Evolutionary conservation across 2,329 filamentous ascomycete genomes (phyloP).

Genomic region (Penicillium olsonii): DNA sequence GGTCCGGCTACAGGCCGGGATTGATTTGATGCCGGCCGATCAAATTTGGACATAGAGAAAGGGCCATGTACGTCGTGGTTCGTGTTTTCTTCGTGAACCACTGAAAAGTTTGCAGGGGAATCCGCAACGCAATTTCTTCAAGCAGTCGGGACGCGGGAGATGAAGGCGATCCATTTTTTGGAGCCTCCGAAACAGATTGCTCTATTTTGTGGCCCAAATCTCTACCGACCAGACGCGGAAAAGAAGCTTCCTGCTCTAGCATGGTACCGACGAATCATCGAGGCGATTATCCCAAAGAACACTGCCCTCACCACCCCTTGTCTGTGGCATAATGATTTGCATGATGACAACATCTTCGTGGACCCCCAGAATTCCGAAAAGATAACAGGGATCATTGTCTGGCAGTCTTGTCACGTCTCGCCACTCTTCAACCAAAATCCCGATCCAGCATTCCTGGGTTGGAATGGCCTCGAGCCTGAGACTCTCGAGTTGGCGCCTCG

Average conservation of each 20-base stretch:
- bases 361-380: conserved; percentile 28
- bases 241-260: conserved; percentile 28
- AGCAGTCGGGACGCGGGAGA: conserved; percentile 27
- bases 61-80: conserved; percentile 29
- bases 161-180: conserved; percentile 23
- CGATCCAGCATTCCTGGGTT: conserved; percentile 30
- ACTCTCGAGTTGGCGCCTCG: conserved; percentile 25
- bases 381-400: conserved; percentile 35
- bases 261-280: conserved; percentile 26
- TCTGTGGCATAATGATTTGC: conserved; percentile 34
- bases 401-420: conserved; percentile 32
- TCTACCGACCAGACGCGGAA: conserved; percentile 25
- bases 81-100: conserved; percentile 8
- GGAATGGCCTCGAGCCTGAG: conserved; percentile 30
- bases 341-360: conserved; percentile 35
- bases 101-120: conserved; percentile 25
- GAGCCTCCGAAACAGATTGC: conserved; percentile 27
- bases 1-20: conserved; percentile 30
- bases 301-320: conserved; percentile 19
- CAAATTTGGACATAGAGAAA: conserved; percentile 24
- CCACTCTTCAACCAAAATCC: conserved; percentile 31
- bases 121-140: conserved; percentile 28
- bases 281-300: conserved; percentile 27
- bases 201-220: conserved; percentile 32
- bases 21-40: conserved; percentile 28